phyloP scores from a whole-genome alignment of 306 rosid species.

The Trichosanthes truncata region DNA sequence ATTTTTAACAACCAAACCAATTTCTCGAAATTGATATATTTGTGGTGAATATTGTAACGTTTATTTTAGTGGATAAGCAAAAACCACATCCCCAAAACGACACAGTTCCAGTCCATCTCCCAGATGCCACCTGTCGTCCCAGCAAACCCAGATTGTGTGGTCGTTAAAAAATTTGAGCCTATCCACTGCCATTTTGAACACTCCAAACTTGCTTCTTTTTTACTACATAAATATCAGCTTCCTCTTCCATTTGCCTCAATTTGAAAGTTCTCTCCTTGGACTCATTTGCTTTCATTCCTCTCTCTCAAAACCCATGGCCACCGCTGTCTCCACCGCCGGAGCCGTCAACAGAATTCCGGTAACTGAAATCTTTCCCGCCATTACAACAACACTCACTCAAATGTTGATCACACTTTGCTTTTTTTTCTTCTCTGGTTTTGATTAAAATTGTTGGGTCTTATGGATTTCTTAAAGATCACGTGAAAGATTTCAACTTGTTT shows the following conservation, averaged over 20 bases:
- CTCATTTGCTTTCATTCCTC: background rate
- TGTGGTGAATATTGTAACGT: background rate
- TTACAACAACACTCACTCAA: background rate
- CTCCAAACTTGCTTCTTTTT: background rate
- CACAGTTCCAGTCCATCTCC: background rate
- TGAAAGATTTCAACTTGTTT: background rate
- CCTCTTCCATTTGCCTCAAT: background rate
- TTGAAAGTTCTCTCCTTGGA: background rate
- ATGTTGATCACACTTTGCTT: background rate
- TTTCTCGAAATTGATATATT: background rate
- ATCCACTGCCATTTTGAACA: background rate
- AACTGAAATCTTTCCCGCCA: slow-evolving; percentile 16
- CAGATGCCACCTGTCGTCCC: background rate
- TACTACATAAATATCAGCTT: background rate
- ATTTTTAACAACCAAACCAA: background rate
- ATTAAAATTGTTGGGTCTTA: background rate
- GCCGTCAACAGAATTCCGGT: slow-evolving; percentile 46
- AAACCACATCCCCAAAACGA: slow-evolving; percentile 1
- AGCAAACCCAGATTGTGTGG: background rate
- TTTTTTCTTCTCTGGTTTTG: background rate
- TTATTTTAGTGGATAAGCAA: background rate
- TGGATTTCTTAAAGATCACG: background rate
- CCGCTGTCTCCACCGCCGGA: slow-evolving; percentile 47
- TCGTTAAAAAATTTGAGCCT: background rate
- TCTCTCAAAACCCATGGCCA: slow-evolving; percentile 26